Percentiles rank a stretch among this genome's conserved stretches.
Evolutionary conservation across 1,284 basidiomycete species (phyloP).

Genomic region (Testicularia cyperi): DNA sequence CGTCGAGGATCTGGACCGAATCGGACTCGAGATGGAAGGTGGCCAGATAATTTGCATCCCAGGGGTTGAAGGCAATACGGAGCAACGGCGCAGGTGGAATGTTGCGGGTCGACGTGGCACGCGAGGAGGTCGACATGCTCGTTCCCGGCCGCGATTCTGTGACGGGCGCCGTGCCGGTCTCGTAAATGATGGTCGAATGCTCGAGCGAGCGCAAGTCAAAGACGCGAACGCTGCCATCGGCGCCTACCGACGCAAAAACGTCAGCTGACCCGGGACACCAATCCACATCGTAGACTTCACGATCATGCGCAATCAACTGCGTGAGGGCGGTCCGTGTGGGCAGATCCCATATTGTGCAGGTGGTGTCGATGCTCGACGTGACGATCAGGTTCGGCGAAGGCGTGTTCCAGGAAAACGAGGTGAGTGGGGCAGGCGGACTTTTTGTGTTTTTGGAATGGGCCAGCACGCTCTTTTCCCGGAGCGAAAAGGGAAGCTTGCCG

Average conservation of each 20-base stretch:
- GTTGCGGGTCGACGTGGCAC: conserved; percentile 26
- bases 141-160: conserved; percentile 42
- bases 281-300: conserved; percentile 94
- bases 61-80: conserved; percentile 60
- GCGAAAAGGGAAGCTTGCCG: conserved; percentile 31
- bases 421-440: conserved; percentile 57
- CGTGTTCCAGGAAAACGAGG: conserved; percentile 59
- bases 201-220: conserved; percentile 95
- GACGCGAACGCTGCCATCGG: conserved; percentile 91
- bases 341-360: conserved; percentile 75
- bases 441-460: conserved; percentile 55
- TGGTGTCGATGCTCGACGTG: conserved; percentile 67
- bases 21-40: conserved; percentile 58
- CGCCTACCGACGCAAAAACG: conserved; percentile 97
- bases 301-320: conserved; percentile 85
- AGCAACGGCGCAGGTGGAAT: conserved; percentile 43
- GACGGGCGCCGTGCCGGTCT: conserved; percentile 62
- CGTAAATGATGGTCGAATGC: conserved; percentile 97
- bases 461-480: conserved; percentile 57
- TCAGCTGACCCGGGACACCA: conserved; percentile 98
- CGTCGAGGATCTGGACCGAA: conserved; percentile 58
- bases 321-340: conserved; percentile 93
- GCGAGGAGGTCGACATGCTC: conserved; percentile 29
- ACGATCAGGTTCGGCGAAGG: conserved; percentile 59
- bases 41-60: conserved; percentile 60